Evolutionary conservation across 352 stramenopile species (phyloP).

Genomic region (Pythium brassicae): DNA sequence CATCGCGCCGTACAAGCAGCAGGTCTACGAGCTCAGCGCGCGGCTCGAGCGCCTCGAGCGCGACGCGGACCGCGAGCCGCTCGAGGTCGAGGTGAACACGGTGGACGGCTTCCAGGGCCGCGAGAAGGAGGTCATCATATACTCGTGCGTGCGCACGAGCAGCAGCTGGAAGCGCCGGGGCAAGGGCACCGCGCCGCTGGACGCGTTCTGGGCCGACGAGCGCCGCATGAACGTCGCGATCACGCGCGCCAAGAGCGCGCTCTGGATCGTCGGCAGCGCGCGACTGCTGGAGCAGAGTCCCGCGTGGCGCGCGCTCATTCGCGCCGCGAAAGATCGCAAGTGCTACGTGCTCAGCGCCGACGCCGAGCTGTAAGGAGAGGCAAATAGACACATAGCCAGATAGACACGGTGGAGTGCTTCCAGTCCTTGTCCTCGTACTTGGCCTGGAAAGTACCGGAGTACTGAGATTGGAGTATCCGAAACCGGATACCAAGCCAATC

Average conservation of each 20-base stretch:
- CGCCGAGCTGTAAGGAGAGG: conserved; percentile 7
- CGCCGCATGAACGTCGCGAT: conserved; percentile 99
- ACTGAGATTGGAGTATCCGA: no score
- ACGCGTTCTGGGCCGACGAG: conserved; percentile 95
- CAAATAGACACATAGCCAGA: conserved; percentile 2
- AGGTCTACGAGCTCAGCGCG: conserved; percentile 89
- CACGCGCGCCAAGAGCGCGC: conserved; percentile 94
- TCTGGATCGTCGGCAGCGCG: conserved; percentile 85
- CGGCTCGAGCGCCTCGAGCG: conserved; percentile 61
- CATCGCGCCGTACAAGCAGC: conserved; percentile 98
- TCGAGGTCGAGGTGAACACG: conserved; percentile 88
- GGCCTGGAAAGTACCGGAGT: no score
- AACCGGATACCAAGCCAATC: no score
- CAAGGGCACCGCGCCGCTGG: conserved; percentile 13
- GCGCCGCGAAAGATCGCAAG: conserved; percentile 48
- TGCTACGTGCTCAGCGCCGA: conserved; percentile 40
- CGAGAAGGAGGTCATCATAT: conserved; percentile 98
- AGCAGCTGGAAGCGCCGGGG: conserved; percentile 31
- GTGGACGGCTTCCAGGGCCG: conserved; percentile 98
- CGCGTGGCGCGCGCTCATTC: conserved; percentile 65
- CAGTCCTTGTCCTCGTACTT: no score
- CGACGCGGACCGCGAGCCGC: conserved; percentile 30
- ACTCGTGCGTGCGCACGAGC: conserved; percentile 96
- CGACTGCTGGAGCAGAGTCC: conserved; percentile 58
- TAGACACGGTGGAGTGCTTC: no score